Percentiles rank a stretch among this genome's conserved stretches.
These are phyloP conservation scores for Lagenidium sp. DNA, from an alignment of 352 stramenopile genomes.

Conservation along the genomic window DNA sequence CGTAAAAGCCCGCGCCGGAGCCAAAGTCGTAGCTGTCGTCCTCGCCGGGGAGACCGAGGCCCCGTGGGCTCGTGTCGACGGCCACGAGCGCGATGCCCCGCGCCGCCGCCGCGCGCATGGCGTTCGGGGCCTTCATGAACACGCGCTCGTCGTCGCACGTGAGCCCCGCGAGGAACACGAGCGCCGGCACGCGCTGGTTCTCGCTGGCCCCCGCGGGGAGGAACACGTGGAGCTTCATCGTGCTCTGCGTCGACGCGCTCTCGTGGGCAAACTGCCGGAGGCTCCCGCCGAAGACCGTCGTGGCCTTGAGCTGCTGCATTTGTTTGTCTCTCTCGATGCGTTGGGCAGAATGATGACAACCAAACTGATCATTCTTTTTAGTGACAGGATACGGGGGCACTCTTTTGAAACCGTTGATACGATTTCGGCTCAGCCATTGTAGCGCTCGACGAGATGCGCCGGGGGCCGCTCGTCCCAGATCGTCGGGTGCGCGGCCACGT, in stretches of 20 bases:
- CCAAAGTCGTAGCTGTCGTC: constrained; percentile 97
- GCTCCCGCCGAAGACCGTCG: constrained; percentile 61
- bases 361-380: not conserved
- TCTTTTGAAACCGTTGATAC: no score
- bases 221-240: constrained; percentile 91
- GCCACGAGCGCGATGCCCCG: constrained; percentile 93
- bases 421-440: constrained; percentile 65
- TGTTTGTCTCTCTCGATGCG: no score
- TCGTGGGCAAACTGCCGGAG: constrained; percentile 85
- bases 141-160: constrained; percentile 96
- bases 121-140: constrained; percentile 91
- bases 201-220: constrained; percentile 60
- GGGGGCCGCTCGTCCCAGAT: constrained; percentile 82
- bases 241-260: constrained; percentile 65
- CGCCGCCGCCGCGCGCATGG: constrained; percentile 83
- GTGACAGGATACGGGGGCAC: not conserved
- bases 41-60: constrained; percentile 87
- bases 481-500: constrained; percentile 67
- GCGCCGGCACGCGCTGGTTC: constrained; percentile 58
- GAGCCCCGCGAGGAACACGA: constrained; percentile 96
- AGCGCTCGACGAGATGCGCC: constrained; percentile 60
- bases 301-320: constrained; percentile 77
- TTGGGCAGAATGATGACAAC: no score
- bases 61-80: constrained; percentile 94
- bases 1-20: constrained; percentile 95